These are phyloP conservation scores for Tympanopsis confertula DNA, from an alignment of 2,329 filamentous ascomycete species.

Conservation along the genomic window DNA sequence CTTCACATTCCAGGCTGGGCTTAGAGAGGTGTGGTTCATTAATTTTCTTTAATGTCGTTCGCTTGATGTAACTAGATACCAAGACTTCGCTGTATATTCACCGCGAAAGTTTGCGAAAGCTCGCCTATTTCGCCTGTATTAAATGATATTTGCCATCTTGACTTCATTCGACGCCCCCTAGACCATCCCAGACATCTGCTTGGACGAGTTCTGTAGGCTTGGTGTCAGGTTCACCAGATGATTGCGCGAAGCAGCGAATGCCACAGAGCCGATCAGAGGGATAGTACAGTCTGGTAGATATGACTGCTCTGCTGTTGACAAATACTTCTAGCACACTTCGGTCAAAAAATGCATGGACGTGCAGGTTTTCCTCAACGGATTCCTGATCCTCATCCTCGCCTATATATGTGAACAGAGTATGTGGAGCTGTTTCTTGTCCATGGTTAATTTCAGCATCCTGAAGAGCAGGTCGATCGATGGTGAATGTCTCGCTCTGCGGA, in stretches of 20 bases:
- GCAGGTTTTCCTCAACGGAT: constrained; percentile 18
- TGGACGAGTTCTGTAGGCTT: neutral
- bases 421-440: constrained; percentile 21
- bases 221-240: neutral
- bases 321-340: constrained; percentile 30
- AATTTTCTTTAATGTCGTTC: too few relatives aligned
- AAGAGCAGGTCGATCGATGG: constrained; percentile 21
- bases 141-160: too few relatives aligned
- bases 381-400: neutral
- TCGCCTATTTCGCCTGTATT: too few relatives aligned
- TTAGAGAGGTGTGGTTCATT: too few relatives aligned
- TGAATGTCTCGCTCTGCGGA: constrained; percentile 23
- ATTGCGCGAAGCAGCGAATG: neutral
- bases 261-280: neutral
- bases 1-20: too few relatives aligned
- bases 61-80: too few relatives aligned
- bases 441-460: constrained; percentile 20
- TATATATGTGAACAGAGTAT: constrained; percentile 28
- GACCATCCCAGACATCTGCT: constrained; percentile 1
- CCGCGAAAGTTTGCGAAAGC: too few relatives aligned
- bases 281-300: constrained; percentile 24
- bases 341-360: constrained; percentile 28
- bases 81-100: too few relatives aligned
- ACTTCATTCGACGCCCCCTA: too few relatives aligned
- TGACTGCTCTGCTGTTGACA: constrained; percentile 26